Percentiles rank a stretch among this genome's conserved stretches.
These are phyloP conservation scores for Gynostemma pentaphyllum DNA, from an alignment of 306 rosid species.

Conservation along the genomic window DNA sequence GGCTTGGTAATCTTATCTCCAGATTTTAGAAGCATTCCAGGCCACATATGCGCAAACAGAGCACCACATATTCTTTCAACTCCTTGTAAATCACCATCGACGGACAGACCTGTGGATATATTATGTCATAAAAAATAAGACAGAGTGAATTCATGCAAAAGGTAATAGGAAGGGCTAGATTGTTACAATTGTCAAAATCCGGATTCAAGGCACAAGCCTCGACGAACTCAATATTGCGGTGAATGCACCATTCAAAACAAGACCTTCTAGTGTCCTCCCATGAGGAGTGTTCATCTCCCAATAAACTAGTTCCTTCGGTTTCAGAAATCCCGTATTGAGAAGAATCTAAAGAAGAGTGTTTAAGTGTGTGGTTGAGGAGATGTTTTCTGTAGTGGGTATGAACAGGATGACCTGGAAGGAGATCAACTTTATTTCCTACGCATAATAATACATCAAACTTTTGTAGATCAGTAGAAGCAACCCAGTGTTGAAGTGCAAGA, in stretches of 20 bases:
- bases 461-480: constrained; percentile 45
- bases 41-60: constrained; percentile 91
- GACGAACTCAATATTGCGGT: constrained; percentile 61
- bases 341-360: constrained; percentile 27
- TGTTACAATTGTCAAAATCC: constrained; percentile 72
- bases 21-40: constrained; percentile 83
- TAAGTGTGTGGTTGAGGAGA: constrained; percentile 36
- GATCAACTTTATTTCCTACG: constrained; percentile 86
- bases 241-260: constrained; percentile 69
- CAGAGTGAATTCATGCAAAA: background rate
- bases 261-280: constrained; percentile 49
- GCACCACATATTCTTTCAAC: constrained; percentile 79
- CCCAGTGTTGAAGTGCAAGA: constrained; percentile 55
- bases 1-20: constrained; percentile 60
- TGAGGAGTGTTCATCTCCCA: constrained; percentile 40
- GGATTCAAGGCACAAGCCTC: constrained; percentile 80
- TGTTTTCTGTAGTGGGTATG: constrained; percentile 67
- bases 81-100: constrained; percentile 80
- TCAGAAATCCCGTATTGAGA: constrained; percentile 67
- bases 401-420: constrained; percentile 62
- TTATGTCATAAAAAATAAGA: background rate
- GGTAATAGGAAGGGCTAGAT: constrained; percentile 9
- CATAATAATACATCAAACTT: constrained; percentile 67
- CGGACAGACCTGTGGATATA: constrained; percentile 54
- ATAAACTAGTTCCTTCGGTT: constrained; percentile 68